Base-by-base conservation (phyloP, 371 early-diverging fungal genomes). In the Haplosporangium sp. region DNA sequence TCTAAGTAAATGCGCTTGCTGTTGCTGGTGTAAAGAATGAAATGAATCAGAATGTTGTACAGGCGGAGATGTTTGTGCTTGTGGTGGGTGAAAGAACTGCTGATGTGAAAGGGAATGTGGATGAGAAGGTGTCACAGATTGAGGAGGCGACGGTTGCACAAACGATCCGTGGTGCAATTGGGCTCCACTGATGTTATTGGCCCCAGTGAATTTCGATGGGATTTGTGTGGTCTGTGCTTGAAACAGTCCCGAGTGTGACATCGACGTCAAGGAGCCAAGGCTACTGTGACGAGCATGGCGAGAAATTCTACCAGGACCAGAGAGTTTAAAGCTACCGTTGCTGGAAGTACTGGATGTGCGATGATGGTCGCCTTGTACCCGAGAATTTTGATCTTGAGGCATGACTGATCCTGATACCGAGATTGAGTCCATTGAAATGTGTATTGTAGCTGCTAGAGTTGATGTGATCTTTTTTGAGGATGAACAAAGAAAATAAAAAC, bases 11-110 rank as follows among this genome's bases (percentile, higher is more conserved):
- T 70, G 70, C 58, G 58, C 59, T 11, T 63, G 70, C 7, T 70
- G 70, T 42, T 70, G 70, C n/a, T 70, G 64, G 37, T 63, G 70
- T 9, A 70, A 44, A 27, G 55, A 39, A 35, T 65, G 63, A 48
- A 50, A 63, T 42, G 63, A 45, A 11, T 63, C 63, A 10, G 34
- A 63, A 17, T 35, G 45, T n/a, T 17, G 20, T 35, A n/a, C 4
- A 37, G 58, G 47, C 17, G 58, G 45, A 27, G 39, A 58, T 59
- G 34, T 20, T 55, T 55, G 55, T 11, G 19, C 27, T 27, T 27
- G n/a, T 50, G 9, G 50, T 17, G 15, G 19, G 19, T 50, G 50
- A 50, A 17, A 19, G 19, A 17, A 19, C 5, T 57, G 57, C 6
- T 38, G 35, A 4, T 17, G 65, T 17, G 66, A 65, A 45, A 57